Evolutionary conservation across 345 rosid species (phyloP), one percentile per base, ranked within the genome.

Genomic region (Excoecaria agallocha): DNA sequence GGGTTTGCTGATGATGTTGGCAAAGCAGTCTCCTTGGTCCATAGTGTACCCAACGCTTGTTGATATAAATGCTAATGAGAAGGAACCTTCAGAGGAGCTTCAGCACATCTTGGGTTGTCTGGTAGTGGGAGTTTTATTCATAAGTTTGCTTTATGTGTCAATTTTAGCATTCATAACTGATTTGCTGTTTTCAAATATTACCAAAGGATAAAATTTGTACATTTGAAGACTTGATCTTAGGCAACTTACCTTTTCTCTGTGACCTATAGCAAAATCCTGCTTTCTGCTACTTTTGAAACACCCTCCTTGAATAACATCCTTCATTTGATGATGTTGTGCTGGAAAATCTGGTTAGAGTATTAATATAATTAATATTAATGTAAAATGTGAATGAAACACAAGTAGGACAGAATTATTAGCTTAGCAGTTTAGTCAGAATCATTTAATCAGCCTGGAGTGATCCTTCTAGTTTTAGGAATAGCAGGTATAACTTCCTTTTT

Each of bases 11-110:
- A 83, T 91, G 81, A 83, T 85, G 92, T 77, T 93, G 82, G 95
- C 97, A 64, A 91, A 90, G 81, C 86, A 72, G 75, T 93, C 90
- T 69, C 98, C 98, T 60, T 91, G 92, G 90, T 91, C 95, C 71
- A 84, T 93, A 74, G 95, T 91, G 63, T 93, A 88, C 76, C 95
- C 98, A 63, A 87, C 93, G 45, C 89, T 93, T 66, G 95, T 93
- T 77, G 97, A 91, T 80, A 85, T 88, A 68, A 89, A 88, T 84
- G 87, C 98, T 43, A 82, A 80, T 86, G 91, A 86, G 73, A 82
- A 86, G 73, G 81, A 86, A 75, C 90, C 86, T 61, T 87, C 97
- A 0, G 93, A 87, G 83, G 98, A 93, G 88, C 92, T 93, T 85
- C 85, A 83, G 63, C 92, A 90, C 77, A 79, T 93, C 66, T 75